Percentiles rank a stretch among this genome's conserved stretches.
Evolutionary conservation across 345 rosid species (phyloP).

Genomic region (Populus nigra): DNA sequence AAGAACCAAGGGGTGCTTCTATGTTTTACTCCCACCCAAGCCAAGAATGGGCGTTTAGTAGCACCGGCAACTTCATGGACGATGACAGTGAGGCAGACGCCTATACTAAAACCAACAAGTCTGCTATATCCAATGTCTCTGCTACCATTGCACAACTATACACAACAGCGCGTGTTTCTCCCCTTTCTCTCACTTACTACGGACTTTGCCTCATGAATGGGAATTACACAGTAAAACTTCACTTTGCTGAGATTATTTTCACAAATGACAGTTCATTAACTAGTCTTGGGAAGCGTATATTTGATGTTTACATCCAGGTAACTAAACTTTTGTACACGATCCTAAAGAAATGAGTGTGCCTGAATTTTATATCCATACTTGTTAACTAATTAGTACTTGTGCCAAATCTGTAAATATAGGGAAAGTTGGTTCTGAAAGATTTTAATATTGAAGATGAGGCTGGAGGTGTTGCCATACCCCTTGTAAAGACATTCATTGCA

Average conservation of each 20-base stretch:
- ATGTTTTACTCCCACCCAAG: conserved; percentile 35
- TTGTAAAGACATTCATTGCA: conserved; percentile 21
- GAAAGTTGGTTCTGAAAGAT: conserved; percentile 24
- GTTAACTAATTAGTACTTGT: neutral
- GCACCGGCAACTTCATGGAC: conserved; percentile 90
- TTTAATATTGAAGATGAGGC: conserved; percentile 26
- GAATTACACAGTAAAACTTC: conserved; percentile 73
- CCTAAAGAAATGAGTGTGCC: neutral
- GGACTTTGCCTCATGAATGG: conserved; percentile 77
- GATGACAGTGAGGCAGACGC: conserved; percentile 56
- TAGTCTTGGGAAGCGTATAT: conserved; percentile 68
- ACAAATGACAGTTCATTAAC: conserved; percentile 46
- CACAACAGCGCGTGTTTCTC: conserved; percentile 65
- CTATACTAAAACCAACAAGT: conserved; percentile 48
- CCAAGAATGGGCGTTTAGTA: conserved; percentile 76
- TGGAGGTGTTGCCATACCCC: conserved; percentile 22
- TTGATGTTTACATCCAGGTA: conserved; percentile 83
- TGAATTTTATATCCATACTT: neutral
- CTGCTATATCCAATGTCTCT: conserved; percentile 47
- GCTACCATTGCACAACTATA: conserved; percentile 40
- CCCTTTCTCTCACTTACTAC: conserved; percentile 76
- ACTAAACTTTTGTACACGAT: neutral
- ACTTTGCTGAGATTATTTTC: conserved; percentile 79
- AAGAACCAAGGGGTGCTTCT: conserved; percentile 68
- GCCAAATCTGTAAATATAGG: conserved; percentile 4